Evolutionary conservation across 148 eudicot species (phyloP), one percentile per base, ranked within the genome.

Genomic region (Rhododendron kiyosumense): DNA sequence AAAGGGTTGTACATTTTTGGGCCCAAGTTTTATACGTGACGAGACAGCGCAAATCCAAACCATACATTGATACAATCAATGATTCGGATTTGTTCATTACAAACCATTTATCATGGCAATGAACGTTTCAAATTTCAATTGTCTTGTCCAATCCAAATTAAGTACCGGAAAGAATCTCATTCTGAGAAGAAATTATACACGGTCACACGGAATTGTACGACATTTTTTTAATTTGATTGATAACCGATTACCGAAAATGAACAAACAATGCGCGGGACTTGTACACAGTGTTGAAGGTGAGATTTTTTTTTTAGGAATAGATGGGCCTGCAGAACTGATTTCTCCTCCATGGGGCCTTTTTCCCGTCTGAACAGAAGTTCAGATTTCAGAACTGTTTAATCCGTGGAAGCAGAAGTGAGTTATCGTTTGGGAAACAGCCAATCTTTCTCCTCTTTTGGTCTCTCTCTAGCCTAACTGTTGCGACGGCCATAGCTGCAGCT

Each of bases 401-500:
- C 86, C 81, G 74, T 28, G 86, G 80, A 69, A 84, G 80, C 86
- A 65, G 84, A 78, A 43, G 13, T 32, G 79, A 71, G 54, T 80
- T 24, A 41, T 84, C 71, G 46, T 69, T 84, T 80, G 52, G 34
- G 81, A 81, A 73, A 36, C 75, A 57, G 69, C 83, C 45, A 74
- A 82, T 78, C 46, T 86, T 88, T 65, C 76, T 78, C 3, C 81
- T 54, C 75, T 84, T 86, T 26, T 10, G 5, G 75, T 54, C 84
- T 13, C 74, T 43, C 32, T 86, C 79, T 41, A 86, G 83, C 74
- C 77, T 74, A 69, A 32, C 32, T 5, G 54, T 69, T 17, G 75
- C 9, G 38, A 49, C 13, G 46, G 32, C 12, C 3, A 59, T 45
- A 46, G 12, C 18, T 14, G 71, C 71, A 5, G 67, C 63, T 24